Percentiles rank a stretch among this genome's conserved stretches.
Evolutionary conservation across 2,329 filamentous ascomycete genomes (phyloP).

Genomic region (Scortechinia acanthostroma): DNA sequence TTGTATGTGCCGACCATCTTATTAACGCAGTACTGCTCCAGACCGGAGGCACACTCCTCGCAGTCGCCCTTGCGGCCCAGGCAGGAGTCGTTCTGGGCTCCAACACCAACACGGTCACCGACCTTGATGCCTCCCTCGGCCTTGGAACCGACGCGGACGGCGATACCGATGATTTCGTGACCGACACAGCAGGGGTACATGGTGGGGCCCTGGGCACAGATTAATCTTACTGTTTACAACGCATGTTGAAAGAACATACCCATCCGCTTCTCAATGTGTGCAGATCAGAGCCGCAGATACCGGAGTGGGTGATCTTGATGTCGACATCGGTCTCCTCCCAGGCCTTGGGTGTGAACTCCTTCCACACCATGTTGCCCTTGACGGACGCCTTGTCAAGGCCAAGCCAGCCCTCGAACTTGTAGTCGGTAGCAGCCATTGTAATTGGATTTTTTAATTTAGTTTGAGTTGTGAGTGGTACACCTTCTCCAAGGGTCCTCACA

Average conservation of each 20-base stretch:
- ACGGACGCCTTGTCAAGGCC: conserved; percentile 27
- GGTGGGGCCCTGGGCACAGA: background rate
- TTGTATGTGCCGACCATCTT: conserved; percentile 41
- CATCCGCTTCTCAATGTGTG: conserved; percentile 50
- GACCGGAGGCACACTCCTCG: conserved; percentile 28
- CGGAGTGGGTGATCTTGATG: conserved; percentile 58
- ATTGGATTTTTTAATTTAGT: background rate
- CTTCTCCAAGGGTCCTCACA: too few relatives aligned
- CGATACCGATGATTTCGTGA: conserved; percentile 58
- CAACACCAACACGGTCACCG: conserved; percentile 58
- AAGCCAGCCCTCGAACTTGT: conserved; percentile 41
- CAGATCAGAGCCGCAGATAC: conserved; percentile 56
- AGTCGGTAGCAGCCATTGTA: background rate
- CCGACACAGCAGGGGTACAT: conserved; percentile 44
- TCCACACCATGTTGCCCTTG: conserved; percentile 45
- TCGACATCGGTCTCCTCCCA: conserved; percentile 62
- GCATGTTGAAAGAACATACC: conserved; percentile 18
- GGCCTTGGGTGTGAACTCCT: conserved; percentile 51
- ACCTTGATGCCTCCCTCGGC: conserved; percentile 39
- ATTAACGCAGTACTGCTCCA: conserved; percentile 29
- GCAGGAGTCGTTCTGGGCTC: conserved; percentile 51
- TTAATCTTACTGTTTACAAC: background rate
- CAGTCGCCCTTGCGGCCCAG: conserved; percentile 33
- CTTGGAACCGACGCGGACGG: conserved; percentile 39
- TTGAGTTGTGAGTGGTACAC: background rate